These are phyloP conservation scores for Candida lessepsii DNA, from an alignment of 805 yeast genomes.

Conservation along the genomic window DNA sequence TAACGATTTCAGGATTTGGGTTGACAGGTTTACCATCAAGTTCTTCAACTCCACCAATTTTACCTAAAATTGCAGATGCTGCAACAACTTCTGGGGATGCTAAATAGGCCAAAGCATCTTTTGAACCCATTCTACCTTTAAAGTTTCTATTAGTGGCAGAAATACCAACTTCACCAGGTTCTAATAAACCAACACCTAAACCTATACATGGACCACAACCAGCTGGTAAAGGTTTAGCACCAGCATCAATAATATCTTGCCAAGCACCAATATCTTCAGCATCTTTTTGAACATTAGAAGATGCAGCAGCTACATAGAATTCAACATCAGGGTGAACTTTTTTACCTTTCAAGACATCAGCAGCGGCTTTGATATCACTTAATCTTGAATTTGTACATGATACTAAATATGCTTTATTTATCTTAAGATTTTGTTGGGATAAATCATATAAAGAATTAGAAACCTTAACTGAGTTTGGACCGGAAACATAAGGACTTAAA, in stretches of 20 bases:
- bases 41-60: conserved; percentile 90
- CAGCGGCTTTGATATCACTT: conserved; percentile 92
- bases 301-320: conserved; percentile 97
- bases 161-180: conserved; percentile 97
- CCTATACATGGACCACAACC: conserved; percentile 99
- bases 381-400: conserved; percentile 96
- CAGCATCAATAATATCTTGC: conserved; percentile 86
- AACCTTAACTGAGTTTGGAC: conserved; percentile 96
- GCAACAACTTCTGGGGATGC: conserved; percentile 99
- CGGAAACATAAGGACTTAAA: conserved; percentile 85
- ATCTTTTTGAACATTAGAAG: conserved; percentile 86
- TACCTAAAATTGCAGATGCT: conserved; percentile 94
- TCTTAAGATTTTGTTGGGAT: conserved; percentile 67
- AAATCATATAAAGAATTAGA: conserved; percentile 76
- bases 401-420: conserved; percentile 95
- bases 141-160: conserved; percentile 98
- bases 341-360: conserved; percentile 76
- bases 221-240: conserved; percentile 92
- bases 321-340: conserved; percentile 88
- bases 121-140: conserved; percentile 99
- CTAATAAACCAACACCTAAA: conserved; percentile 86
- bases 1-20: conserved; percentile 48
- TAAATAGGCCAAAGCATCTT: conserved; percentile 91
- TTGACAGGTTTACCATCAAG: conserved; percentile 52
- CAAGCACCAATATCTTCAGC: conserved; percentile 93